Conservation (phyloP, 495 filamentous ascomycete species). For the Xylaria sp. region DNA sequence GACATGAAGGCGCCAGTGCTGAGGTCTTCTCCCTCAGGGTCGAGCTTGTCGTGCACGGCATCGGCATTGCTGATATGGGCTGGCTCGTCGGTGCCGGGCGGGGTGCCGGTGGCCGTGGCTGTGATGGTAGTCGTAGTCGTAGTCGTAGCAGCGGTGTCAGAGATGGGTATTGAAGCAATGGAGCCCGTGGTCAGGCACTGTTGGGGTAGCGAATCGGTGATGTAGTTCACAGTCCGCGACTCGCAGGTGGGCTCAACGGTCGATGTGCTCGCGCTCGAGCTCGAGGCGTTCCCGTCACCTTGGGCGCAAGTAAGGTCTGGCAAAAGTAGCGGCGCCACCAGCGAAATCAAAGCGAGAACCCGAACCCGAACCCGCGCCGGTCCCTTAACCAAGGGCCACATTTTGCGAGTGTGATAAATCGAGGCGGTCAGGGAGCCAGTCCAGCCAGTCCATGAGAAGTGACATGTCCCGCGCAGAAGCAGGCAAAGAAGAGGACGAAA, state of each 20-base stretch:
- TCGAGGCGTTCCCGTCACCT: slow-evolving; percentile 25
- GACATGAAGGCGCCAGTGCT: slow-evolving; percentile 90
- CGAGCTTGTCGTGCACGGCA: slow-evolving; percentile 30
- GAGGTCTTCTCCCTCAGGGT: slow-evolving; percentile 58
- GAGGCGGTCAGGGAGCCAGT: slow-evolving; percentile 29
- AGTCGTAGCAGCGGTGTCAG: slow-evolving; percentile 30
- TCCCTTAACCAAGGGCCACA: slow-evolving; percentile 34
- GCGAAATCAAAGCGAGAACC: slow-evolving; percentile 28
- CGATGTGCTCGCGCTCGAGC: slow-evolving; percentile 16
- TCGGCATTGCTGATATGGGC: slow-evolving; percentile 22
- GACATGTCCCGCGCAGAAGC: slow-evolving; percentile 17
- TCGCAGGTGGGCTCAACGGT: slow-evolving; percentile 58
- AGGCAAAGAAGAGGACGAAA: neutral
- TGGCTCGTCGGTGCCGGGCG: slow-evolving; percentile 23
- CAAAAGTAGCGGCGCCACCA: slow-evolving; percentile 26
- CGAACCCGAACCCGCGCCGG: slow-evolving; percentile 29
- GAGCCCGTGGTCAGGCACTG: slow-evolving; percentile 68
- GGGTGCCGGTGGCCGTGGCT: slow-evolving; percentile 23
- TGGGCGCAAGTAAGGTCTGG: slow-evolving; percentile 28
- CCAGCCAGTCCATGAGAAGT: slow-evolving; percentile 36
- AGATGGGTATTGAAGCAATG: slow-evolving; percentile 32
- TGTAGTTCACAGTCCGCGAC: slow-evolving; percentile 76
- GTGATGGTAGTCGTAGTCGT: slow-evolving; percentile 28
- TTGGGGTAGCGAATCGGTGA: slow-evolving; percentile 79
- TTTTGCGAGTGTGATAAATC: slow-evolving; percentile 34